phyloP scores from a whole-genome alignment of 1,139 yeast species.

The Suhomyces chickasaworum region DNA sequence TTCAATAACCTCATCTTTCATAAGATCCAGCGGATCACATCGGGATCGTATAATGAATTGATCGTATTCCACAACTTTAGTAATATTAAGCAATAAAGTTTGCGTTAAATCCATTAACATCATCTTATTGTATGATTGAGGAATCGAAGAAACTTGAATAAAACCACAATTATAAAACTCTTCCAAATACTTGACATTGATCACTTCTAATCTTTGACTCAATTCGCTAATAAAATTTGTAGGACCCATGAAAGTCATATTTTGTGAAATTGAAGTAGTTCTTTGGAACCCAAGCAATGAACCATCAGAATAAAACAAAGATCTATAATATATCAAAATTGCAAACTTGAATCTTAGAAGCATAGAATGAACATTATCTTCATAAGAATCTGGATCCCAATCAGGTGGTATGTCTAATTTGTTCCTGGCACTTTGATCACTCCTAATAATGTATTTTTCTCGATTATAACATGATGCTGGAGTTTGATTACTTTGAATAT shows the following conservation, averaged over 20 bases:
- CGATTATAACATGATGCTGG: slow-evolving; percentile 35
- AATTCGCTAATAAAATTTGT: slow-evolving; percentile 16
- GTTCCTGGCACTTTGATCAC: slow-evolving; percentile 19
- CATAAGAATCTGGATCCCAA: slow-evolving; percentile 10
- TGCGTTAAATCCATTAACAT: slow-evolving; percentile 18
- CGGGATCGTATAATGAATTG: slow-evolving; percentile 1
- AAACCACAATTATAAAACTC: slow-evolving; percentile 15
- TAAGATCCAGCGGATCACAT: not conserved
- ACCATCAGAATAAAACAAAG: slow-evolving; percentile 22
- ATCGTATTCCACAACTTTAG: slow-evolving; percentile 16
- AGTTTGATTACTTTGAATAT: slow-evolving; percentile 15
- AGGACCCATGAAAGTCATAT: slow-evolving; percentile 13
- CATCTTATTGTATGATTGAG: slow-evolving; percentile 13
- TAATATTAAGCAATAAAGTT: slow-evolving; percentile 17
- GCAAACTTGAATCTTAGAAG: slow-evolving; percentile 28
- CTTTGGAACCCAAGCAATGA: slow-evolving; percentile 5
- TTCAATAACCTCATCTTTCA: not conserved
- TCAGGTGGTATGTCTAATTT: slow-evolving; percentile 4
- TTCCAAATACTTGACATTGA: slow-evolving; percentile 15
- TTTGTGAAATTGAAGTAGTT: slow-evolving; percentile 8
- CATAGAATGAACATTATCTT: slow-evolving; percentile 35
- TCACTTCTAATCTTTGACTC: slow-evolving; percentile 13
- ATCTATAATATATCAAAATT: slow-evolving; percentile 24
- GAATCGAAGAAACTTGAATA: slow-evolving; percentile 4
- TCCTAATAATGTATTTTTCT: slow-evolving; percentile 28